Conservation (phyloP, 139 green algal species). For the Chlamydomonas sp. region DNA sequence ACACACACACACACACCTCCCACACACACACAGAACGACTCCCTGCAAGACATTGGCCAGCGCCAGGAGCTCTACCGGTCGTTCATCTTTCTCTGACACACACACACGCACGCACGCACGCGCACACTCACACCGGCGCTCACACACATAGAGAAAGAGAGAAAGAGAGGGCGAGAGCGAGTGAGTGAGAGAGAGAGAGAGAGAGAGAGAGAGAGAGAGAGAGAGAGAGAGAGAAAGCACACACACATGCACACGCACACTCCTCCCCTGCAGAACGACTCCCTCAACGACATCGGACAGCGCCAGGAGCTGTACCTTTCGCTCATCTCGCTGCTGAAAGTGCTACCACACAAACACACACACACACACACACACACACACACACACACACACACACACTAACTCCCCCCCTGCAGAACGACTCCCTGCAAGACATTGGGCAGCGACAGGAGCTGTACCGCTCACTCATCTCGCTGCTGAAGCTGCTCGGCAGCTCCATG, state of each 20-base stretch:
- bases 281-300: conserved; percentile 12
- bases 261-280: conserved; percentile 18
- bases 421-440: conserved; percentile 16
- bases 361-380: too few species aligned
- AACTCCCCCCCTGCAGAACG: conserved; percentile 4
- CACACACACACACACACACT: background rate
- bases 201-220: too few species aligned
- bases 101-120: too few species aligned
- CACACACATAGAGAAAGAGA: too few species aligned
- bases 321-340: too few species aligned
- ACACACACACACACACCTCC: background rate
- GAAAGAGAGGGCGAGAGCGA: too few species aligned
- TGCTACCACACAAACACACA: too few species aligned
- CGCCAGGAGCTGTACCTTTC: conserved; percentile 1
- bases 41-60: conserved; percentile 14
- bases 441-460: conserved; percentile 4
- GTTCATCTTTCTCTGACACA: conserved; percentile 2
- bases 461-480: background rate
- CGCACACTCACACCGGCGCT: too few species aligned
- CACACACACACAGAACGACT: conserved; percentile 9
- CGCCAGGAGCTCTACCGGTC: background rate
- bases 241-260: too few species aligned
- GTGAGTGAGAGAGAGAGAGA: too few species aligned
- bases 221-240: too few species aligned
- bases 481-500: background rate